Percentiles rank a stretch among this genome's conserved stretches.
These are phyloP conservation scores for Fusarium bulbicola DNA, from an alignment of 2,329 filamentous ascomycete species.

Conservation along the genomic window DNA sequence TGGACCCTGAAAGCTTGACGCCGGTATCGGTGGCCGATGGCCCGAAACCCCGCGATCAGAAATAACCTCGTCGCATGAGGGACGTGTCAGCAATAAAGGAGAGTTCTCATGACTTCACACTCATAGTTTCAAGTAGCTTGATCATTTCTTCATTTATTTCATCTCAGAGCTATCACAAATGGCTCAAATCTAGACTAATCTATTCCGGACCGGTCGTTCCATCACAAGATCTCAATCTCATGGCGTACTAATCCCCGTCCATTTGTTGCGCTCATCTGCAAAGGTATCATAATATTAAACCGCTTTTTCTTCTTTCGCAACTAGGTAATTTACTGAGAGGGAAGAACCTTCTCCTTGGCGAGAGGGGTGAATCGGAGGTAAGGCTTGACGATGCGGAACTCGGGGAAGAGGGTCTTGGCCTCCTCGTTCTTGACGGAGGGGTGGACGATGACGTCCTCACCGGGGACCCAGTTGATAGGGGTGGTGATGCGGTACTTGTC, in stretches of 20 bases:
- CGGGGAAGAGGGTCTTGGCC: conserved; percentile 87
- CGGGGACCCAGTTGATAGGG: conserved; percentile 89
- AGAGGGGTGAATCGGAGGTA: conserved; percentile 79
- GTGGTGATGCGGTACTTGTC: conserved; percentile 91
- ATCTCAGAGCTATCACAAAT: conserved; percentile 34
- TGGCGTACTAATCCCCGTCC: conserved; percentile 26
- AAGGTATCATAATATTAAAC: conserved; percentile 38
- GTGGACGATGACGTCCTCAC: conserved; percentile 93
- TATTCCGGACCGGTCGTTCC: conserved; percentile 21
- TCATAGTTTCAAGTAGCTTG: not conserved
- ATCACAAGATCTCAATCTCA: conserved; percentile 11
- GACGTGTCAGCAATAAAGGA: not conserved
- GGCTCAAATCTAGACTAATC: conserved; percentile 22
- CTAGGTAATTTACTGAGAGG: conserved; percentile 22
- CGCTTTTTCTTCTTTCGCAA: not conserved
- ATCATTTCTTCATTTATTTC: conserved; percentile 40
- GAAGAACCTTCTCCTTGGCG: conserved; percentile 58
- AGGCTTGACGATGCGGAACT: conserved; percentile 74
- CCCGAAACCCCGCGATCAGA: conserved; percentile 23
- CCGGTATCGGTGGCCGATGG: conserved; percentile 32
- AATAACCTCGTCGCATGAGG: not conserved
- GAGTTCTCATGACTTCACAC: not conserved
- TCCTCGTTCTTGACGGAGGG: conserved; percentile 83
- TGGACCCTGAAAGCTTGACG: conserved; percentile 7
- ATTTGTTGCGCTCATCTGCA: conserved; percentile 30